Percentiles rank a stretch among this genome's conserved stretches.
Evolutionary conservation across 2,329 filamentous ascomycete species (phyloP).

Genomic region (Fusarium avenaceum): DNA sequence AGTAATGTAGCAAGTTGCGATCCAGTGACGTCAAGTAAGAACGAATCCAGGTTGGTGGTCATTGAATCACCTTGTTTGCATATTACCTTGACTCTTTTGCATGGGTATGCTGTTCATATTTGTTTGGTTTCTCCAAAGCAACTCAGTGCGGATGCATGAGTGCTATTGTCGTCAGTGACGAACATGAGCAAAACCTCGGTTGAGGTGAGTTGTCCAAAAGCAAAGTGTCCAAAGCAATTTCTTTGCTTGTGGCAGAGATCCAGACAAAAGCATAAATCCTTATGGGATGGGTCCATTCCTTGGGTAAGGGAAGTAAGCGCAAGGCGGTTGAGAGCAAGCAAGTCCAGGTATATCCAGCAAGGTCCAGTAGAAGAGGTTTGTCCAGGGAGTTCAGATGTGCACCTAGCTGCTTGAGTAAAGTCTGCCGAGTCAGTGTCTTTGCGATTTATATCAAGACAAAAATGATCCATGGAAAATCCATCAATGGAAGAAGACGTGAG

Average conservation of each 20-base stretch:
- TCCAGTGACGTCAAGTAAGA: slow-evolving; percentile 16
- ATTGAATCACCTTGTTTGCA: slow-evolving; percentile 27
- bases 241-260: slow-evolving; percentile 21
- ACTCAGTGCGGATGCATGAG: slow-evolving; percentile 36
- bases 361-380: slow-evolving; percentile 15
- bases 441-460: slow-evolving; percentile 41
- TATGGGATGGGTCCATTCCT: slow-evolving; percentile 35
- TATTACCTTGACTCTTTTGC: slow-evolving; percentile 41
- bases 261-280: slow-evolving; percentile 29
- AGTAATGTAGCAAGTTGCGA: slow-evolving; percentile 38
- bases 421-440: slow-evolving; percentile 48
- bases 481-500: slow-evolving; percentile 30
- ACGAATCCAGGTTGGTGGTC: slow-evolving; percentile 15
- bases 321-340: slow-evolving; percentile 18
- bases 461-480: slow-evolving; percentile 44
- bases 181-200: slow-evolving; percentile 37
- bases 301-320: slow-evolving; percentile 26
- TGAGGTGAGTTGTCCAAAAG: slow-evolving; percentile 29
- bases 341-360: slow-evolving; percentile 28
- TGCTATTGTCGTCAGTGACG: slow-evolving; percentile 34
- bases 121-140: slow-evolving; percentile 25
- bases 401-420: slow-evolving; percentile 47
- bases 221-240: slow-evolving; percentile 27
- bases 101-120: slow-evolving; percentile 32
- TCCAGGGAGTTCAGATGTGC: slow-evolving; percentile 25